Evolutionary conservation across 1,284 basidiomycete genomes (phyloP).

Genomic region (Fomitopsis pinicola): DNA sequence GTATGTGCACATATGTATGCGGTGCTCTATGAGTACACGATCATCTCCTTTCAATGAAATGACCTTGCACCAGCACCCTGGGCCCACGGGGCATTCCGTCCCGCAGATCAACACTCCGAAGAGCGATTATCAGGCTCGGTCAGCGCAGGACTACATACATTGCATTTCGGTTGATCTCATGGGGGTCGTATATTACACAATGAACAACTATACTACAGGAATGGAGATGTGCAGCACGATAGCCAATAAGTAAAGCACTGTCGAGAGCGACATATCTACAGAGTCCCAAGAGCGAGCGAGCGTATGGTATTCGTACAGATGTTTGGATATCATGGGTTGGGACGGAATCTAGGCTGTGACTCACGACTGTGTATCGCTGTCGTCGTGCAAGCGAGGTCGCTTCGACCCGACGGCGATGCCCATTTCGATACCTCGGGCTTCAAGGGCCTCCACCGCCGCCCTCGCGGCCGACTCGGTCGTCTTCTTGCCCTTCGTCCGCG

Average conservation of each 20-base stretch:
- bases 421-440: slow-evolving; percentile 69
- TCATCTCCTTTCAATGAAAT: neutral
- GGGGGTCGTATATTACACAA: slow-evolving; percentile 20
- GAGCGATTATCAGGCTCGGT: neutral
- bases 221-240: slow-evolving; percentile 20
- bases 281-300: slow-evolving; percentile 18
- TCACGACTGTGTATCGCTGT: slow-evolving; percentile 44
- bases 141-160: neutral
- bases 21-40: neutral
- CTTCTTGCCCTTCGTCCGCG: slow-evolving; percentile 67
- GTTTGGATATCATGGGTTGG: neutral
- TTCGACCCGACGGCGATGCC: slow-evolving; percentile 47
- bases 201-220: slow-evolving; percentile 24
- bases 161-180: neutral
- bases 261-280: slow-evolving; percentile 18
- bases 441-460: slow-evolving; percentile 73
- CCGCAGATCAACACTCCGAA: neutral
- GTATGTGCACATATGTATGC: slow-evolving; percentile 1
- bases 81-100: neutral
- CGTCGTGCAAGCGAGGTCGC: slow-evolving; percentile 52
- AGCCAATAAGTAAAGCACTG: slow-evolving; percentile 21
- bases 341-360: slow-evolving; percentile 2
- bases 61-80: too few species aligned
- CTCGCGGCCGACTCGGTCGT: slow-evolving; percentile 68
- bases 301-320: slow-evolving; percentile 9